Evolutionary conservation across 164 flowering plant species (phyloP), one percentile per base, ranked within the genome.

Genomic region (Akebia trifoliata): DNA sequence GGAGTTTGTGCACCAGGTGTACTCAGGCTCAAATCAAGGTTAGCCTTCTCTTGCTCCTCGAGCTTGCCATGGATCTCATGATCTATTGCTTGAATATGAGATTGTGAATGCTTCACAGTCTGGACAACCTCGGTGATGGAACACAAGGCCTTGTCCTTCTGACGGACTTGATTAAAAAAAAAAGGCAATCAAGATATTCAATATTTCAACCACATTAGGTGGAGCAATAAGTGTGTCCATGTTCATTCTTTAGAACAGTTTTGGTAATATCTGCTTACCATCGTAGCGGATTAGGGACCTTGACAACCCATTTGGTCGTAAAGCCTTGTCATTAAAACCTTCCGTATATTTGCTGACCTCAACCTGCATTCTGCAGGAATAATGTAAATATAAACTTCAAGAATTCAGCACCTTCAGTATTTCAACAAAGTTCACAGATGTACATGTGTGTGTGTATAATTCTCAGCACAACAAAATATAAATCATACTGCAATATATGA

Each of bases 301-400:
- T 8, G 97, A 87, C 71, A 90, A 63, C 31, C 99, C 99, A 65
- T 93, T 93, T 45, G 99, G 99, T 36, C 99, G 76, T 40, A 85
- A n/a, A 20, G 72, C 86, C 67, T 87, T 89, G 7, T 90, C 96
- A 49, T 67, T 74, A 15, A 78, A 42, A 25, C 99, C 99, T 74
- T 90, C 99, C 0, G 99, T 93, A 71, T 82, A 84, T 62, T 90
- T 93, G 76, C 99, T 93, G 57, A 93, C 97, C 69, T 93, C 99
- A 51, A 93, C 99, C 82, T 93, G 99, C 99, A 93, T 93, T 66
- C 98, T 92, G 87, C 60, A 64, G 44, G 6, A 63, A 49, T n/a
- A n/a, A n/a, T n/a, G n/a, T n/a, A n/a, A n/a, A n/a, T n/a, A n/a
- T n/a, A n/a, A n/a, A n/a, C n/a, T n/a, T n/a, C n/a, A n/a, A n/a